phyloP scores from a whole-genome alignment of 495 filamentous ascomycete species.

The Halenospora varia region DNA sequence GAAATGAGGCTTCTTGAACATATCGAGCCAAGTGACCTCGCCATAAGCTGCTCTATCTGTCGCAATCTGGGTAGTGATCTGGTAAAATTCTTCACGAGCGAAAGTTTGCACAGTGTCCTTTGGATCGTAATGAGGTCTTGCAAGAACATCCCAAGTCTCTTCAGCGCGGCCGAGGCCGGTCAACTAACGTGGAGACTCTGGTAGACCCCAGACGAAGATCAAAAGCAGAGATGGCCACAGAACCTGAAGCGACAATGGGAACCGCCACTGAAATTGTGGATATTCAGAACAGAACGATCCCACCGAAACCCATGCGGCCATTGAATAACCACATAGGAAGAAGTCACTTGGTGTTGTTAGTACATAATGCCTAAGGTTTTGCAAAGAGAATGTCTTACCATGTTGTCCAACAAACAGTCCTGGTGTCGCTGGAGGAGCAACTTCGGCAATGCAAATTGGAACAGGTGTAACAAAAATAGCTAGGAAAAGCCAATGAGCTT shows the following conservation, averaged over 20 bases:
- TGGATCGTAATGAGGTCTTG: conserved; percentile 17
- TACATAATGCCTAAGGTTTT: too few relatives aligned
- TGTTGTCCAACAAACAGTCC: too few relatives aligned
- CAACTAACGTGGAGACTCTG: conserved; percentile 39
- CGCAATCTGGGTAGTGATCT: conserved; percentile 15
- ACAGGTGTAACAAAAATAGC: too few relatives aligned
- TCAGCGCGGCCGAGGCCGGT: conserved; percentile 33
- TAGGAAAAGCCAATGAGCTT: too few relatives aligned
- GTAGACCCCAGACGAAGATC: conserved; percentile 11
- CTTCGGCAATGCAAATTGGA: too few relatives aligned
- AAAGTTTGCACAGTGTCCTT: conserved; percentile 19
- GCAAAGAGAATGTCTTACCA: too few relatives aligned
- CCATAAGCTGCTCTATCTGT: not conserved
- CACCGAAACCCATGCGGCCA: not conserved
- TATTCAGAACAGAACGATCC: not conserved
- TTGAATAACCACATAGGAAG: not conserved
- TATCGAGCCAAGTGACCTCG: not conserved
- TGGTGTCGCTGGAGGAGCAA: too few relatives aligned
- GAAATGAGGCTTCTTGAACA: not conserved
- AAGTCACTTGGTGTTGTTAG: too few relatives aligned
- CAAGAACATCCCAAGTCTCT: conserved; percentile 27
- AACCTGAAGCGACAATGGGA: not conserved
- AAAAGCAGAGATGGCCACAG: not conserved
- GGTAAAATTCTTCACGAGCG: conserved; percentile 23
- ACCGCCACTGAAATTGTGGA: not conserved